Conservation (phyloP, 2,329 filamentous ascomycete genomes). For the Talaromyces sp. region DNA sequence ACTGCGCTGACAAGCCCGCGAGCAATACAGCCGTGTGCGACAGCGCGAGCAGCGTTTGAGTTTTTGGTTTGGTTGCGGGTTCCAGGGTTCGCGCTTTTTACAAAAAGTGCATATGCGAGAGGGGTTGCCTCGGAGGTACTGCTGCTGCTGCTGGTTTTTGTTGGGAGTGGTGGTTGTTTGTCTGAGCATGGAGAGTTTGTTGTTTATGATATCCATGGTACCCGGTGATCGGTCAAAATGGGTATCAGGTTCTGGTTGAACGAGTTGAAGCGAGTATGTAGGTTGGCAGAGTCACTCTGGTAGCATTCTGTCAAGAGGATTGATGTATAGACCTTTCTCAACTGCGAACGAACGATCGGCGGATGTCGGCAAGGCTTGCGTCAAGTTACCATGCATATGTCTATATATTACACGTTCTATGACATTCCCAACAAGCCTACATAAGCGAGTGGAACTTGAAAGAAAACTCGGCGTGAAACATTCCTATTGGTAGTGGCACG, state of each 20-base stretch:
- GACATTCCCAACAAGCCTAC: neutral
- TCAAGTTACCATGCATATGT: neutral
- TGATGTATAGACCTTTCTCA: neutral
- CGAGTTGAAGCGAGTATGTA: neutral
- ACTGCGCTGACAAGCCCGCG: constrained; percentile 30
- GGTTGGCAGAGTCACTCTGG: neutral
- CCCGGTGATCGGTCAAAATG: no score
- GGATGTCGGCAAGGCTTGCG: neutral
- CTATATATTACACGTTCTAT: neutral
- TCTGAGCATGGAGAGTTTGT: constrained; percentile 5
- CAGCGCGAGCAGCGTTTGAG: constrained; percentile 42
- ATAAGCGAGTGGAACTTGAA: neutral
- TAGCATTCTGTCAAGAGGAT: neutral
- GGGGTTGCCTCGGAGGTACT: neutral
- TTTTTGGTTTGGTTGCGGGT: constrained; percentile 3
- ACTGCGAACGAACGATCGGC: neutral
- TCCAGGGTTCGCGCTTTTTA: constrained; percentile 9
- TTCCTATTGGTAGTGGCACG: neutral
- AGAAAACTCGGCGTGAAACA: neutral
- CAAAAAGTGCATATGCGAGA: constrained; percentile 8
- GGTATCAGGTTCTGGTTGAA: no score
- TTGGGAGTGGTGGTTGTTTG: neutral
- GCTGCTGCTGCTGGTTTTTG: neutral
- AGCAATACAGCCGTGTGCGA: constrained; percentile 44
- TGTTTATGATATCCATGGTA: constrained; percentile 8